phyloP scores from a whole-genome alignment of 2,329 filamentous ascomycete genomes.

The Epichloe typhina region DNA sequence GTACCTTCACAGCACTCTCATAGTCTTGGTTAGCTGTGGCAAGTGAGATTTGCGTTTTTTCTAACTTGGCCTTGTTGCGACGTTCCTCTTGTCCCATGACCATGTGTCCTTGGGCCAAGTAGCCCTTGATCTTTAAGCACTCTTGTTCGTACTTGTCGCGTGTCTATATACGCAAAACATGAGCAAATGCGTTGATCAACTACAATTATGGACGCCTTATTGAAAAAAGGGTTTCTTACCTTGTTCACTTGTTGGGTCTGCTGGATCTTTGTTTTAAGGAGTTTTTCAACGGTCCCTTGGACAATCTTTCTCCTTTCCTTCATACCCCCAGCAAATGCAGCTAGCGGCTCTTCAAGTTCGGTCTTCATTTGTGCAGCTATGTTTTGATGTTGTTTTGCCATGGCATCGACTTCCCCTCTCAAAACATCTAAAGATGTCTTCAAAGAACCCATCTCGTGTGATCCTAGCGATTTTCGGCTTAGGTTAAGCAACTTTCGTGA shows the following conservation, averaged over 20 bases:
- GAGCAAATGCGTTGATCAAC: neutral
- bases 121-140: constrained; percentile 95
- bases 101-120: constrained; percentile 97
- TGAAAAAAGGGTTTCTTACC: constrained; percentile 29
- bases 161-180: constrained; percentile 36
- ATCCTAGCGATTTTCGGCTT: constrained; percentile 78
- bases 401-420: constrained; percentile 78
- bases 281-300: constrained; percentile 83
- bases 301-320: constrained; percentile 96
- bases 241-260: constrained; percentile 90
- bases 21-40: constrained; percentile 87
- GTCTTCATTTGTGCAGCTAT: constrained; percentile 92
- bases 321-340: constrained; percentile 85
- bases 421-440: constrained; percentile 77
- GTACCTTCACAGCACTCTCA: constrained; percentile 77
- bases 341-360: constrained; percentile 85
- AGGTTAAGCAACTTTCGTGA: constrained; percentile 76
- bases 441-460: constrained; percentile 72
- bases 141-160: constrained; percentile 95
- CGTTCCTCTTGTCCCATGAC: constrained; percentile 99
- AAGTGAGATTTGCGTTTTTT: constrained; percentile 98
- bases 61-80: constrained; percentile 96
- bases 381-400: constrained; percentile 83
- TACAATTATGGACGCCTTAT: neutral
- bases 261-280: constrained; percentile 84